Conservation (phyloP, 2,329 filamentous ascomycete genomes). For the Aspergillus niger region DNA sequence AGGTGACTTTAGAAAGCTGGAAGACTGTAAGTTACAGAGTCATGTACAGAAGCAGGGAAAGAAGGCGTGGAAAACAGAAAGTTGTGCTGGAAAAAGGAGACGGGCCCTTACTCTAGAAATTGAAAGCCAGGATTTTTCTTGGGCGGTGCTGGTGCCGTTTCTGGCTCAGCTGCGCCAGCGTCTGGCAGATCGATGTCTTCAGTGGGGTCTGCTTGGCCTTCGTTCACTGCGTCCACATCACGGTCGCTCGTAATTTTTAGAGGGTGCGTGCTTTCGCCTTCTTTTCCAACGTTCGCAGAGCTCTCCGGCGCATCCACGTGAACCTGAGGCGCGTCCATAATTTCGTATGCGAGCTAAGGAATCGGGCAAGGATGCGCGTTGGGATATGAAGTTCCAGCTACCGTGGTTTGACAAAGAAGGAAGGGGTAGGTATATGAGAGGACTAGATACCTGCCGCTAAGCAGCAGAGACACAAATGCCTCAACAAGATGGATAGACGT, state of each 20-base stretch:
- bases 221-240: conserved; percentile 31
- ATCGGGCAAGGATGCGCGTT: background rate
- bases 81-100: background rate
- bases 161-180: conserved; percentile 22
- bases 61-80: no score
- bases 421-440: background rate
- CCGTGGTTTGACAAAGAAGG: background rate
- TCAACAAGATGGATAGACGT: background rate
- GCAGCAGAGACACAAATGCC: background rate
- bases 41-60: background rate
- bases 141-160: conserved; percentile 16
- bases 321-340: conserved; percentile 26
- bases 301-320: conserved; percentile 17
- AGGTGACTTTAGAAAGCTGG: conserved; percentile 59
- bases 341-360: background rate
- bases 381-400: background rate
- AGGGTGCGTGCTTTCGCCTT: background rate
- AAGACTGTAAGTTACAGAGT: background rate
- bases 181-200: conserved; percentile 26
- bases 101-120: conserved; percentile 34
- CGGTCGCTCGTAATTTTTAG: conserved; percentile 12
- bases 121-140: conserved; percentile 26
- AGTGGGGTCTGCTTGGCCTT: conserved; percentile 20
- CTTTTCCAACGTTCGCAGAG: background rate
- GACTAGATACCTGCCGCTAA: background rate